Evolutionary conservation across 345 rosid species (phyloP).

Genomic region (Orychophragmus violaceus): DNA sequence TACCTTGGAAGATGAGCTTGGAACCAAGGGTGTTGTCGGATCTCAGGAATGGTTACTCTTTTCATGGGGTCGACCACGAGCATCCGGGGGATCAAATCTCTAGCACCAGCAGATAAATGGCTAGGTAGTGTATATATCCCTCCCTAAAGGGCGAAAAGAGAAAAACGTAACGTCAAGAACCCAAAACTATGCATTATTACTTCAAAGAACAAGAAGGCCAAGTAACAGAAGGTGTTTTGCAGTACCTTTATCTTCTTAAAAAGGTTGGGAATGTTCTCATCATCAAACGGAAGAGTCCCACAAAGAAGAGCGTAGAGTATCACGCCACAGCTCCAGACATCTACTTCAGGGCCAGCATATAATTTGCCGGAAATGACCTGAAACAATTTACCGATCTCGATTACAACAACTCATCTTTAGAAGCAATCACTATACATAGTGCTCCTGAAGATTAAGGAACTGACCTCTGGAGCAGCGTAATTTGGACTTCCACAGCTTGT

Average conservation of each 20-base stretch:
- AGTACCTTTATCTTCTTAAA: constrained; percentile 82
- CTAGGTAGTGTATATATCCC: constrained; percentile 91
- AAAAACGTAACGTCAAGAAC: neutral
- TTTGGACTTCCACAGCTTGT: constrained; percentile 97
- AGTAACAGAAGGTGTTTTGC: neutral
- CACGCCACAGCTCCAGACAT: constrained; percentile 99
- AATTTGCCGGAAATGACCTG: constrained; percentile 83
- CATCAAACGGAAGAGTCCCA: constrained; percentile 94
- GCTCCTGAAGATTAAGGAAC: constrained; percentile 3
- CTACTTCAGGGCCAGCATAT: constrained; percentile 95
- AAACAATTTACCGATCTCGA: constrained; percentile 6
- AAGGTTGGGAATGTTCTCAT: constrained; percentile 84
- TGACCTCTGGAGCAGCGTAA: constrained; percentile 82
- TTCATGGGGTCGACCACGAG: constrained; percentile 90
- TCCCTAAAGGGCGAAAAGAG: constrained; percentile 36
- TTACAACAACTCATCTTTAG: neutral
- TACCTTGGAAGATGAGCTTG: constrained; percentile 76
- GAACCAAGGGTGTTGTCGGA: constrained; percentile 88
- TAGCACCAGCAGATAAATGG: constrained; percentile 76
- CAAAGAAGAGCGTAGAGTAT: constrained; percentile 91
- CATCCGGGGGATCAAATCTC: constrained; percentile 91
- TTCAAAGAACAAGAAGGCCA: neutral
- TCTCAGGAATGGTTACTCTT: constrained; percentile 80
- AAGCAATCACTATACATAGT: neutral
- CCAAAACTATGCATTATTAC: constrained; percentile 6